phyloP scores from a whole-genome alignment of 805 yeast species.

The Hanseniaspora opuntiae region DNA sequence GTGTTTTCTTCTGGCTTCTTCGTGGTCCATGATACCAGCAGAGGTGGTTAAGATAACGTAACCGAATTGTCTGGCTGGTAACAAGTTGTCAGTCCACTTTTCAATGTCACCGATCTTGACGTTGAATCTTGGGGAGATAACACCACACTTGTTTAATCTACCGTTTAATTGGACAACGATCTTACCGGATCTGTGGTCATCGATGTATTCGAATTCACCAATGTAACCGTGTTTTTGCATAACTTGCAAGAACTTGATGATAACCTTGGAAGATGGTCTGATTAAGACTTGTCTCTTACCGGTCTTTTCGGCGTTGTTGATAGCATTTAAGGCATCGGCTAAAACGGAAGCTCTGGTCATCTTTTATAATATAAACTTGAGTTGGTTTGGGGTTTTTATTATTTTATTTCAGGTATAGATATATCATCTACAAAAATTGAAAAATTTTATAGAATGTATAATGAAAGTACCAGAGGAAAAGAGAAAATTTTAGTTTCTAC shows the following conservation, averaged over 20 bases:
- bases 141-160: conserved; percentile 98
- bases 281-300: conserved; percentile 97
- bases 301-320: conserved; percentile 98
- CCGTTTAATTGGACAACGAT: conserved; percentile 93
- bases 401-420: too few species aligned
- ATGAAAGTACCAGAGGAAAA: too few species aligned
- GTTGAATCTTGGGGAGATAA: conserved; percentile 96
- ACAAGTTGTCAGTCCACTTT: conserved; percentile 96
- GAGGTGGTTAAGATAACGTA: conserved; percentile 95
- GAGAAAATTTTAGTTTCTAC: too few species aligned
- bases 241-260: conserved; percentile 89
- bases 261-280: conserved; percentile 97
- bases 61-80: conserved; percentile 99
- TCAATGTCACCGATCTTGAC: conserved; percentile 89
- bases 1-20: conserved; percentile 99
- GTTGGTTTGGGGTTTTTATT: background rate
- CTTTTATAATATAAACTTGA: conserved; percentile 22
- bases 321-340: conserved; percentile 96
- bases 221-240: conserved; percentile 98
- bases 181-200: conserved; percentile 98
- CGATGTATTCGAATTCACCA: conserved; percentile 96
- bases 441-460: too few species aligned
- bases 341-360: conserved; percentile 98
- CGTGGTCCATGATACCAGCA: conserved; percentile 99
- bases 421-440: too few species aligned